Conservation (phyloP, 345 rosid genomes). For the Eucalyptus camaldulensis region DNA sequence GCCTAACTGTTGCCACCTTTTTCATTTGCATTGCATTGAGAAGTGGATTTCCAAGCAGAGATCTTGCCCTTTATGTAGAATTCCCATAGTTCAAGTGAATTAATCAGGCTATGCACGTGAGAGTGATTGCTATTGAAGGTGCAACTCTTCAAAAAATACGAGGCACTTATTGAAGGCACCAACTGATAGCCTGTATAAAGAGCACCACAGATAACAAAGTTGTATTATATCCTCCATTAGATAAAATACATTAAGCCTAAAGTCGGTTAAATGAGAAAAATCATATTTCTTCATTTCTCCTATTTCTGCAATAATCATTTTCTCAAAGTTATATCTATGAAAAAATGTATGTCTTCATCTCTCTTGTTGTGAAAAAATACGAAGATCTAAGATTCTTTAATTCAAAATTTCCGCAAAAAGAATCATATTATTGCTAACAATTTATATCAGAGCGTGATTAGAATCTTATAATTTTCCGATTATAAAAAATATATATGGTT, state of each 20-base stretch:
- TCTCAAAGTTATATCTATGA: neutral
- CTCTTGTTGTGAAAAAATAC: neutral
- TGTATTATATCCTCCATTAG: neutral
- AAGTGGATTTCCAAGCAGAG: slow-evolving; percentile 11
- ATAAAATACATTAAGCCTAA: neutral
- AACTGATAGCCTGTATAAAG: neutral
- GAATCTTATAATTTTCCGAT: no score
- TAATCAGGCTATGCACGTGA: neutral
- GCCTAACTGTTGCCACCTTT: slow-evolving; percentile 15
- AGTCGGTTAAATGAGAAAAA: neutral
- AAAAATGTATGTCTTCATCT: neutral
- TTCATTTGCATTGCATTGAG: slow-evolving; percentile 6
- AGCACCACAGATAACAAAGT: neutral
- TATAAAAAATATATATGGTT: no score
- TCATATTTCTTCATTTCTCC: neutral
- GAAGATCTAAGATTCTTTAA: neutral
- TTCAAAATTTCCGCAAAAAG: no score
- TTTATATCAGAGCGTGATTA: no score
- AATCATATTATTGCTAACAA: neutral
- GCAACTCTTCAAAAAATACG: neutral
- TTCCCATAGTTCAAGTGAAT: neutral
- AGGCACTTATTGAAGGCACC: neutral
- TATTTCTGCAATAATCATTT: neutral
- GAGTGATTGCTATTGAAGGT: neutral
- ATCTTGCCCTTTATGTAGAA: slow-evolving; percentile 30